Conservation (phyloP, 345 rosid genomes). For the Populus alba region DNA sequence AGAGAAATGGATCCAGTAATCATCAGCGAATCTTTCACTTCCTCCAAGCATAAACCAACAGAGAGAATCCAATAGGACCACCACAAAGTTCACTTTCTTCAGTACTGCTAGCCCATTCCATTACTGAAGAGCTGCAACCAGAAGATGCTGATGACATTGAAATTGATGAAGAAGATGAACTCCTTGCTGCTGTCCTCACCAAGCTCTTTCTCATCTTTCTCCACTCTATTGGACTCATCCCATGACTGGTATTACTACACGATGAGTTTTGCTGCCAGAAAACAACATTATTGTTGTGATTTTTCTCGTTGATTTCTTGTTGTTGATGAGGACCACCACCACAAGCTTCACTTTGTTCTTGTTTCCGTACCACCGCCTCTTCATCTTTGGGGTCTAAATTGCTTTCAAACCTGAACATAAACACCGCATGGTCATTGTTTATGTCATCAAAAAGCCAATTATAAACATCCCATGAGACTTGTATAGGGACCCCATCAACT, state of each 20-base stretch:
- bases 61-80: constrained; percentile 63
- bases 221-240: constrained; percentile 64
- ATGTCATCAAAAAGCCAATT: constrained; percentile 77
- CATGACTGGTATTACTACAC: constrained; percentile 19
- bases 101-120: constrained; percentile 86
- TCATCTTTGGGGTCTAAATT: constrained; percentile 28
- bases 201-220: constrained; percentile 80
- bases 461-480: constrained; percentile 92
- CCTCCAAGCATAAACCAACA: constrained; percentile 86
- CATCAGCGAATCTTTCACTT: constrained; percentile 39
- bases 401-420: constrained; percentile 79
- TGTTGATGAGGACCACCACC: neutral
- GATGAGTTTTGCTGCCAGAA: constrained; percentile 43
- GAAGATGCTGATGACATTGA: constrained; percentile 88
- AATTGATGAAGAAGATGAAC: constrained; percentile 76
- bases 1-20: neutral
- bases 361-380: constrained; percentile 1
- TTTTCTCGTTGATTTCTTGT: neutral
- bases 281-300: constrained; percentile 23
- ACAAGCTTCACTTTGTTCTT: constrained; percentile 7
- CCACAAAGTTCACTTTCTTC: constrained; percentile 58
- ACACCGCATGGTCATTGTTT: constrained; percentile 56
- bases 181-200: constrained; percentile 53
- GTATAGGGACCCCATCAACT: constrained; percentile 64
- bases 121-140: constrained; percentile 70